Base-by-base conservation (phyloP, 2,329 filamentous ascomycete genomes). In the Macroventuria anomochaeta region DNA sequence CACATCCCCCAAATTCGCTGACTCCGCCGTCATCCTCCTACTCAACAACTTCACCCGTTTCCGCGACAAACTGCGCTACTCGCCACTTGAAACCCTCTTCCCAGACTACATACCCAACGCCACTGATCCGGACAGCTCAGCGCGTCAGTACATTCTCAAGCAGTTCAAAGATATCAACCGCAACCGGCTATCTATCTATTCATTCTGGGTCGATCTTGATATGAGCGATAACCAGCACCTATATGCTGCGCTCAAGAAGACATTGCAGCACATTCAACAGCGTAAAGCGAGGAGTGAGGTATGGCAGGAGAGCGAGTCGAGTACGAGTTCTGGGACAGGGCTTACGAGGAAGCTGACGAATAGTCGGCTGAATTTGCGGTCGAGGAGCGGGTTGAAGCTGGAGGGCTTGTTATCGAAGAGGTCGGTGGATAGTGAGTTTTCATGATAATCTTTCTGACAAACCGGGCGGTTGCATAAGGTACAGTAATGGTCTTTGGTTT, bases 21-120 rank as follows among this genome's bases (percentile, higher is more conserved):
- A 62, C 15, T 68, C 69, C 0, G 64, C 65, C 4, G 57, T 74
- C 38, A 69, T 74, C 23, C 61, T 74, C 3, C 58, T 74, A 0
- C 61, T 74, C 11, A 74, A 74, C 55, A 74, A 74, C 51, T 74
- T 72, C 44, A 62, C 67, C 1, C 69, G 70, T 23, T 73, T 73
- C 44, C 55, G 63, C 10, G 66, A 67, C 28, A 74, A 74, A 42
- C 61, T 73, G 17, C 57, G 56, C 4, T 61, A 71, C 28, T 64
- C 67, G 0, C 69, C 70, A 0, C 54, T 74, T 7, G 53, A 63
- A 5, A 64, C 63, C 1, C 62, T 72, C 15, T 74, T 74, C 42
- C 60, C 64, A 1, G 71, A 74, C 10, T 72, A 71, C 43, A 13
- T 38, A 1, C 57, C 63, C 1, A 54, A 39, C 1, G 48, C 53